phyloP scores from a whole-genome alignment of 768 basidiomycete genomes.

The Tricholoma bakamatsutake region DNA sequence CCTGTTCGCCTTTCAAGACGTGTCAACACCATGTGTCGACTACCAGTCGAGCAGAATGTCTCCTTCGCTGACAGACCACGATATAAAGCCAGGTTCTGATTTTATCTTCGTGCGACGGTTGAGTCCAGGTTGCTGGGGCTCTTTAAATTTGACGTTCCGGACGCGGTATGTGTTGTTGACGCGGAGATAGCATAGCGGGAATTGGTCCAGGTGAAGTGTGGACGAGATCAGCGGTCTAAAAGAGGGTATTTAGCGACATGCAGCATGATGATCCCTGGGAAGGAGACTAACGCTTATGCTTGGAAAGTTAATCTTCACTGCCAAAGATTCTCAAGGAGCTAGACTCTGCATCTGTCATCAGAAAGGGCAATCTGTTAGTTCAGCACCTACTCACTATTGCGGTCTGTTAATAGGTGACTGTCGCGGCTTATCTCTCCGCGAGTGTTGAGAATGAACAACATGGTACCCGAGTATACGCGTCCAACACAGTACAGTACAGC shows the following conservation, averaged over 20 bases:
- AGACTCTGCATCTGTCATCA: neutral
- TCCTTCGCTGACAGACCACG: too few species aligned
- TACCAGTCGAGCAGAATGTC: too few species aligned
- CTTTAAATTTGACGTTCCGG: neutral
- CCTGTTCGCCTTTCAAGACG: too few species aligned
- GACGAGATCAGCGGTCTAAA: too few species aligned
- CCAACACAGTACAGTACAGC: neutral
- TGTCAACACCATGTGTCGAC: too few species aligned
- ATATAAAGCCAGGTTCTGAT: too few species aligned
- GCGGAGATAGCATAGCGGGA: neutral
- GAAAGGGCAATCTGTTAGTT: neutral
- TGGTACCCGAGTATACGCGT: neutral
- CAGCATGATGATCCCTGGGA: neutral
- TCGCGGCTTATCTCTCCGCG: neutral
- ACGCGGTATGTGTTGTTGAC: neutral
- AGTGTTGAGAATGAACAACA: neutral
- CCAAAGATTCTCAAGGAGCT: neutral
- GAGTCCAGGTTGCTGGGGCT: too few species aligned
- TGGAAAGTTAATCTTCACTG: neutral
- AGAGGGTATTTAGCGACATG: neutral
- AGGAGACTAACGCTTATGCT: neutral
- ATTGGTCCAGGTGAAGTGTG: neutral
- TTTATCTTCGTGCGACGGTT: too few species aligned
- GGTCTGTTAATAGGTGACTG: neutral
- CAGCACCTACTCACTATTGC: neutral